phyloP scores from a whole-genome alignment of 2,329 filamentous ascomycete species.

The Sporothrix globosa region DNA sequence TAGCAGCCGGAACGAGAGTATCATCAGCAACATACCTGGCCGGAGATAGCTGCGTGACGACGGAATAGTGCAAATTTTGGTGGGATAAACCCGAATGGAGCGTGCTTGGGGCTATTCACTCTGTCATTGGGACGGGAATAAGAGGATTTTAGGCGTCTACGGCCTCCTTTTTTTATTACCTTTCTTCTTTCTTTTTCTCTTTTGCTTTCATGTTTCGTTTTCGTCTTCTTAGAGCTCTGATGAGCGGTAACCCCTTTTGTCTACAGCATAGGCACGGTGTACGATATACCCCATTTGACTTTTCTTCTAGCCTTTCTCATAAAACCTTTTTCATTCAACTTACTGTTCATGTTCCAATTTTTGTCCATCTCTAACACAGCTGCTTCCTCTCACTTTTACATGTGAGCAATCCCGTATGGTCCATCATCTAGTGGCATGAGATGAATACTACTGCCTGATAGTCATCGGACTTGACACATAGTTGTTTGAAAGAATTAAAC shows the following conservation, averaged over 20 bases:
- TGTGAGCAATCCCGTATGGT: too few relatives aligned
- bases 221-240: slow-evolving; percentile 6
- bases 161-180: slow-evolving; percentile 1
- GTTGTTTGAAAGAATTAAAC: too few relatives aligned
- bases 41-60: not conserved
- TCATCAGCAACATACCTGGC: slow-evolving; percentile 31
- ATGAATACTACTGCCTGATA: too few relatives aligned
- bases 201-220: not conserved
- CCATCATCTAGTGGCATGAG: too few relatives aligned
- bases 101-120: not conserved
- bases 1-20: slow-evolving; percentile 38
- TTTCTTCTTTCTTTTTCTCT: not conserved
- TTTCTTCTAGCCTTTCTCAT: not conserved
- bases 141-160: not conserved
- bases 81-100: not conserved
- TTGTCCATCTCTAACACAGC: too few relatives aligned
- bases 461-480: too few relatives aligned
- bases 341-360: too few relatives aligned
- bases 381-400: not conserved
- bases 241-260: not conserved
- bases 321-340: not conserved
- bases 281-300: slow-evolving; percentile 26
- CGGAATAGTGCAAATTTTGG: not conserved
- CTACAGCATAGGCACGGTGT: slow-evolving; percentile 24
- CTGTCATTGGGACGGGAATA: not conserved